Conservation (phyloP, 2,329 filamentous ascomycete genomes). For the Bipolaris bicolor region DNA sequence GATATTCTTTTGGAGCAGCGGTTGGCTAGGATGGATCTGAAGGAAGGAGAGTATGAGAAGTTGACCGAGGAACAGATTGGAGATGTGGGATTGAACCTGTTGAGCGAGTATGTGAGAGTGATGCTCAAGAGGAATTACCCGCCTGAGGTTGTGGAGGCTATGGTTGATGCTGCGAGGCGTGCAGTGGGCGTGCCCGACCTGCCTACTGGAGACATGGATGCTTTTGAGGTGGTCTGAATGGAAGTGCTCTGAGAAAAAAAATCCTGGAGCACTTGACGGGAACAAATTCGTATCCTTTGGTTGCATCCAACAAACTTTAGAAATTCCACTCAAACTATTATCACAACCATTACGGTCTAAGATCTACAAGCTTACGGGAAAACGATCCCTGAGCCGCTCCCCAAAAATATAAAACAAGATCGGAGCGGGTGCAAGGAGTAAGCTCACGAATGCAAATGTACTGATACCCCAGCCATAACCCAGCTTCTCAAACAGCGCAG, state of each 20-base stretch:
- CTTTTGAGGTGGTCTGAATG: conserved; percentile 29
- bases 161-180: conserved; percentile 37
- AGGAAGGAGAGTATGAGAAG: conserved; percentile 13
- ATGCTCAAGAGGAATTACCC: conserved; percentile 31
- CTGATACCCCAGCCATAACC: conserved; percentile 60
- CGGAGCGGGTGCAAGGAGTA: conserved; percentile 58
- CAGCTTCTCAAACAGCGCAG: conserved; percentile 51
- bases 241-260: background rate
- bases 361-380: conserved; percentile 27
- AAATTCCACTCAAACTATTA: too few species aligned
- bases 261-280: background rate
- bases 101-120: conserved; percentile 44
- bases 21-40: conserved; percentile 25
- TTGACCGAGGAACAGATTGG: conserved; percentile 31
- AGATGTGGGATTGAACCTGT: conserved; percentile 33
- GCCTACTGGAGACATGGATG: conserved; percentile 41
- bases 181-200: conserved; percentile 35
- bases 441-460: conserved; percentile 54
- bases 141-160: conserved; percentile 34
- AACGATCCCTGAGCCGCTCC: conserved; percentile 54
- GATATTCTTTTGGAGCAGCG: conserved; percentile 27
- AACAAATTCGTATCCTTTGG: too few species aligned
- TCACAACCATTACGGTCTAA: background rate
- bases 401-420: conserved; percentile 58
- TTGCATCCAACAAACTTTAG: too few species aligned